These are phyloP conservation scores for Uromyces viciae-fabae DNA, from an alignment of 1,284 basidiomycete genomes.

Conservation along the genomic window DNA sequence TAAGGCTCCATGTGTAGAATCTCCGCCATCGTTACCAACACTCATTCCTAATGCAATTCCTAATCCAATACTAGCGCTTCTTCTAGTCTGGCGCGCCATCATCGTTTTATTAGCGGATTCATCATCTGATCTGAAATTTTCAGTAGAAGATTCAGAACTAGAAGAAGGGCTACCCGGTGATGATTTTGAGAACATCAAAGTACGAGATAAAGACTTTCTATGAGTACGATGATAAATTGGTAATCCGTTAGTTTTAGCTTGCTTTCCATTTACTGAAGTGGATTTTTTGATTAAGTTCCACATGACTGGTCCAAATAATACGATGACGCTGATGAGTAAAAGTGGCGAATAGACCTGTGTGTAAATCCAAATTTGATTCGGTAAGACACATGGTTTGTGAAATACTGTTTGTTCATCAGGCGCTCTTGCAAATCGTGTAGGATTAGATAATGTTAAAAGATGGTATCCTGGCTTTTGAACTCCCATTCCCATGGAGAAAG, in stretches of 20 bases:
- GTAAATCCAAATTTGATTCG: conserved; percentile 66
- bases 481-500: conserved; percentile 74
- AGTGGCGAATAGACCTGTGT: conserved; percentile 62
- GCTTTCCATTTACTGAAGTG: neutral
- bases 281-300: neutral
- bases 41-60: neutral
- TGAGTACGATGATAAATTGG: conserved; percentile 31
- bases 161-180: neutral
- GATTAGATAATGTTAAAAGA: conserved; percentile 65
- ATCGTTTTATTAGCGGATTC: neutral
- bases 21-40: neutral
- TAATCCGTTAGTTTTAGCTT: conserved; percentile 41
- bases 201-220: conserved; percentile 33
- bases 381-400: conserved; percentile 66
- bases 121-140: conserved; percentile 29
- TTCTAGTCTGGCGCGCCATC: conserved; percentile 3
- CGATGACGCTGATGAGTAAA: conserved; percentile 57
- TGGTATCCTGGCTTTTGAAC: conserved; percentile 77
- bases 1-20: neutral
- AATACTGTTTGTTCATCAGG: conserved; percentile 56
- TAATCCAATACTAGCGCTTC: conserved; percentile 13
- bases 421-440: conserved; percentile 56
- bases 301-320: conserved; percentile 51
- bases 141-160: conserved; percentile 7
- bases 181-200: conserved; percentile 24